Conservation (phyloP, 2,329 filamentous ascomycete genomes). For the Elsinoe australis region DNA sequence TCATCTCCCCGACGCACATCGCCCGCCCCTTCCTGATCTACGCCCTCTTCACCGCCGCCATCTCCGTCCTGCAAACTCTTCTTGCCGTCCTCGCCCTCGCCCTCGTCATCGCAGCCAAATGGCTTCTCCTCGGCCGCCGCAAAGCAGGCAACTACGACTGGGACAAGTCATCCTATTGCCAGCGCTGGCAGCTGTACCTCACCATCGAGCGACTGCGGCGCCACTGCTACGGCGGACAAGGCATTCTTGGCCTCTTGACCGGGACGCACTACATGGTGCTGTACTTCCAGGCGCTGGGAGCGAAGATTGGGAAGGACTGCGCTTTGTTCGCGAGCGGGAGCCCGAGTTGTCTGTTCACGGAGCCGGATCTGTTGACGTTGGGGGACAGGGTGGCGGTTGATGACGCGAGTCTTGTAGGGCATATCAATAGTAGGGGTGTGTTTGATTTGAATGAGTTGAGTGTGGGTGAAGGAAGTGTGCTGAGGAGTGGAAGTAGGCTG, state of each 20-base stretch:
- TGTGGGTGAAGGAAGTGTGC: slow-evolving; percentile 46
- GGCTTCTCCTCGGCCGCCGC: slow-evolving; percentile 46
- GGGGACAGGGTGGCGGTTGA: slow-evolving; percentile 49
- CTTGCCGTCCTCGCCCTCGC: slow-evolving; percentile 40
- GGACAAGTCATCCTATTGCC: slow-evolving; percentile 51
- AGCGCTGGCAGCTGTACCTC: slow-evolving; percentile 51
- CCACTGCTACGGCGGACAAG: slow-evolving; percentile 44
- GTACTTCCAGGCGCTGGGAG: slow-evolving; percentile 50
- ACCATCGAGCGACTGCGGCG: slow-evolving; percentile 46
- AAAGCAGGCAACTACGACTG: slow-evolving; percentile 50
- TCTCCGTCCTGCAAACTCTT: slow-evolving; percentile 38
- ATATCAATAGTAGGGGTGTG: slow-evolving; percentile 51
- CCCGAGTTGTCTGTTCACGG: slow-evolving; percentile 49
- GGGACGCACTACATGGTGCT: slow-evolving; percentile 46
- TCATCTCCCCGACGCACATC: slow-evolving; percentile 18
- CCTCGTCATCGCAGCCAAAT: slow-evolving; percentile 44
- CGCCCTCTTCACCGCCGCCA: slow-evolving; percentile 34
- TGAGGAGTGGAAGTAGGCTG: slow-evolving; percentile 46
- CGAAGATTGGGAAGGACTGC: slow-evolving; percentile 48
- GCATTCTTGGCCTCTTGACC: slow-evolving; percentile 47
- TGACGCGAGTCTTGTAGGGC: slow-evolving; percentile 49
- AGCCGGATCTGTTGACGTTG: slow-evolving; percentile 49
- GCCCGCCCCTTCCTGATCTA: slow-evolving; percentile 36
- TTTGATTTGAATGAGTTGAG: slow-evolving; percentile 48
- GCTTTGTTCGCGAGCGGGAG: slow-evolving; percentile 48